Evolutionary conservation across 345 rosid genomes (phyloP).

Genomic region (Syzygium oleosum): DNA sequence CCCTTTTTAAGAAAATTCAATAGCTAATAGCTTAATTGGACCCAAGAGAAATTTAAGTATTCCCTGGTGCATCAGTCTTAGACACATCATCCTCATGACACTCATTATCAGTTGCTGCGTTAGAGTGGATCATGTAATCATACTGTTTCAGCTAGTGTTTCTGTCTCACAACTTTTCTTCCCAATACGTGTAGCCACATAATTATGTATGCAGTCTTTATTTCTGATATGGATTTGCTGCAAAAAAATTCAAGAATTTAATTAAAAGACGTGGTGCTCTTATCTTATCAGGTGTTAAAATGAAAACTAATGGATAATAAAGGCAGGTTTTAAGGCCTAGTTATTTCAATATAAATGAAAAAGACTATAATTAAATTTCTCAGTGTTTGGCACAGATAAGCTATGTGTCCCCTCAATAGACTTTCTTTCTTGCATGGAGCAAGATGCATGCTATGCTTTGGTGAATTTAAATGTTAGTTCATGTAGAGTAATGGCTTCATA

Average conservation of each 20-base stretch:
- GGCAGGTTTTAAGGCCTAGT: neutral
- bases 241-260: neutral
- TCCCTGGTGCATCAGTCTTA: neutral
- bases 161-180: neutral
- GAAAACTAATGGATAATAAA: neutral
- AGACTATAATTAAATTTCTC: too few relatives aligned
- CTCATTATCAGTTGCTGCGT: neutral
- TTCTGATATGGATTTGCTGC: neutral
- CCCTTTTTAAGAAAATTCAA: neutral
- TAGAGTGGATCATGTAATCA: neutral
- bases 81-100: neutral
- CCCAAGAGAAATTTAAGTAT: neutral
- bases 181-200: neutral
- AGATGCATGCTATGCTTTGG: too few relatives aligned
- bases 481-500: too few relatives aligned
- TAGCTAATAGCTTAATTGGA: neutral
- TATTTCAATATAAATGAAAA: neutral
- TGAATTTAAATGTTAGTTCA: too few relatives aligned
- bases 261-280: neutral
- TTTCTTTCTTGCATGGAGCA: too few relatives aligned
- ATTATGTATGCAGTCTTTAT: neutral
- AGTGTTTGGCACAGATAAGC: too few relatives aligned
- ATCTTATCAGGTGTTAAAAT: neutral
- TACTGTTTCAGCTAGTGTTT: neutral
- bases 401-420: too few relatives aligned